Evolutionary conservation across 345 rosid species (phyloP).

Genomic region (Jatropha curcas): DNA sequence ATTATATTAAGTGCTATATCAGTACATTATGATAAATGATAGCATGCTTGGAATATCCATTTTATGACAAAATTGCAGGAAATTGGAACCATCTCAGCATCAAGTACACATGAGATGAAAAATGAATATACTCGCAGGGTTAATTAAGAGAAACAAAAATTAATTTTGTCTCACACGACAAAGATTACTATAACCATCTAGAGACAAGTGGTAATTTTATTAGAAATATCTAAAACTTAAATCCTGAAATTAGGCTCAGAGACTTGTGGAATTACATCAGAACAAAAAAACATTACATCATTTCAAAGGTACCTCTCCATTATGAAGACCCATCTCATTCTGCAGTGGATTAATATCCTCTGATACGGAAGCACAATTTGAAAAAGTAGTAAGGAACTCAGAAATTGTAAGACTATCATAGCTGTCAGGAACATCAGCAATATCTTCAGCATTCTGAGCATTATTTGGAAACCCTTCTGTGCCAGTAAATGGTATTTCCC

Average conservation of each 20-base stretch:
- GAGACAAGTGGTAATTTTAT: background rate
- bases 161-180: background rate
- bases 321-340: slow-evolving; percentile 58
- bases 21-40: background rate
- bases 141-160: background rate
- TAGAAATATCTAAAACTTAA: background rate
- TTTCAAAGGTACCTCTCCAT: slow-evolving; percentile 60
- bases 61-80: background rate
- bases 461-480: slow-evolving; percentile 43
- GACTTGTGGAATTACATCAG: background rate
- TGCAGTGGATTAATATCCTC: slow-evolving; percentile 50
- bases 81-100: background rate
- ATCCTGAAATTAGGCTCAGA: background rate
- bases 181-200: background rate
- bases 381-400: slow-evolving; percentile 65
- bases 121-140: background rate
- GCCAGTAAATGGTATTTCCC: slow-evolving; percentile 62
- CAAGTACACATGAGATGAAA: background rate
- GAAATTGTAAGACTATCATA: slow-evolving; percentile 79
- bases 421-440: slow-evolving; percentile 61
- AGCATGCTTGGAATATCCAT: slow-evolving; percentile 5
- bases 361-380: slow-evolving; percentile 54
- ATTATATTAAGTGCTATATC: background rate
- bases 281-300: background rate
- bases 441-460: slow-evolving; percentile 42